A percentile compares a stretch with the other conserved stretches of the same genome.
phyloP scores from a whole-genome alignment of 2,329 filamentous ascomycete species.

The Orbilia oligospora region DNA sequence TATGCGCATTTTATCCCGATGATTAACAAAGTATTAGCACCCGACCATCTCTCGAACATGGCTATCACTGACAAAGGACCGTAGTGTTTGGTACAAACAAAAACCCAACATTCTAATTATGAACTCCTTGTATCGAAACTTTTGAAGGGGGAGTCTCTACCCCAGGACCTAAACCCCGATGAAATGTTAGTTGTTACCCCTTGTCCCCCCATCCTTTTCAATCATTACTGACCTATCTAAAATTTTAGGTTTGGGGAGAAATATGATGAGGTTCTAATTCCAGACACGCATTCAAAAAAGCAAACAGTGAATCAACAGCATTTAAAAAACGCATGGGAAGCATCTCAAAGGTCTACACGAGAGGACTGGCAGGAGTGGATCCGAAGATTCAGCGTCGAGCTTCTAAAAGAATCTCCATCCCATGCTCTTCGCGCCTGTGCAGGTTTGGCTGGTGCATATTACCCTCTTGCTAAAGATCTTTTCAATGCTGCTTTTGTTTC shows the following conservation, averaged over 20 bases:
- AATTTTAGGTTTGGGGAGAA: conserved; percentile 76
- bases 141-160: conserved; percentile 93
- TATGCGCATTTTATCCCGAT: conserved; percentile 95
- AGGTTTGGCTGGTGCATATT: conserved; percentile 88
- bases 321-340: conserved; percentile 96
- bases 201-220: neutral
- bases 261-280: conserved; percentile 83
- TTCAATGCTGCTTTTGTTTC: conserved; percentile 99
- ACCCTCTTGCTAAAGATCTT: conserved; percentile 89
- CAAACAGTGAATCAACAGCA: conserved; percentile 98
- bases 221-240: conserved; percentile 7
- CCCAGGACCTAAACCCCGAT: conserved; percentile 91
- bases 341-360: conserved; percentile 93
- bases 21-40: conserved; percentile 80
- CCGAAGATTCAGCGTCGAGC: conserved; percentile 92
- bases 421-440: conserved; percentile 95
- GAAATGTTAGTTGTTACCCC: conserved; percentile 67
- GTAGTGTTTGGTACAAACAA: conserved; percentile 77
- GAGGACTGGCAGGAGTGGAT: conserved; percentile 99
- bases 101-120: conserved; percentile 91
- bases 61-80: conserved; percentile 20
- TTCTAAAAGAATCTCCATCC: conserved; percentile 94
- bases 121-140: conserved; percentile 92
- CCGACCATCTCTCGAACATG: neutral
- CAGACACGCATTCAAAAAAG: conserved; percentile 91